A percentile compares a stretch with the other conserved stretches of the same genome.
phyloP scores from a whole-genome alignment of 108 stramenopile species.

The Stephanodiscus minutulus region DNA sequence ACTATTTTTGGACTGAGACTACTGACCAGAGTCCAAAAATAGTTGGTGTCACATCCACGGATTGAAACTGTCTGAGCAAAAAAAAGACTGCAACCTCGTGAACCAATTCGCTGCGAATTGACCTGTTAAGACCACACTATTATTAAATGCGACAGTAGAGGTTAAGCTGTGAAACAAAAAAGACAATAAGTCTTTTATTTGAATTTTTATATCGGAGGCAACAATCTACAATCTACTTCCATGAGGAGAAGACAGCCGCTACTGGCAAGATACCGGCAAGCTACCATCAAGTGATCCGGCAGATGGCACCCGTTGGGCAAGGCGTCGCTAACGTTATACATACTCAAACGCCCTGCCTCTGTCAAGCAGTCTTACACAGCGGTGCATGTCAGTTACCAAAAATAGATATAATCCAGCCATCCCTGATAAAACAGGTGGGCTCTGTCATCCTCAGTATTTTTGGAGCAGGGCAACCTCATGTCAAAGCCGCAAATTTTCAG shows the following conservation, averaged over 20 bases:
- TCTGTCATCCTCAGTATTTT: constrained; percentile 3
- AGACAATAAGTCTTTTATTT: no score
- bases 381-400: constrained; percentile 8
- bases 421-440: constrained; percentile 56
- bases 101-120: no score
- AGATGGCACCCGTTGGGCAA: constrained; percentile 84
- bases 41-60: no score
- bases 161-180: no score
- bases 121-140: no score
- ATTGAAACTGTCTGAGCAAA: no score
- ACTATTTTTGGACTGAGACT: no score
- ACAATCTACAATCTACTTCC: constrained; percentile 12
- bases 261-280: no score
- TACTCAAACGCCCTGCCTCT: constrained; percentile 10
- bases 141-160: no score
- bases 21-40: no score
- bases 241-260: constrained; percentile 72
- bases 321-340: constrained; percentile 39
- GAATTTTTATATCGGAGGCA: no score
- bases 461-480: constrained; percentile 28
- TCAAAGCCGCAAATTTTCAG: constrained; percentile 50
- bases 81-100: no score
- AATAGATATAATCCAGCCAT: constrained; percentile 52
- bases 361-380: constrained; percentile 44
- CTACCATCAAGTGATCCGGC: constrained; percentile 89